These are phyloP conservation scores for Agarophyton chilense DNA, from an alignment of 23 red algal genomes.

Conservation along the genomic window DNA sequence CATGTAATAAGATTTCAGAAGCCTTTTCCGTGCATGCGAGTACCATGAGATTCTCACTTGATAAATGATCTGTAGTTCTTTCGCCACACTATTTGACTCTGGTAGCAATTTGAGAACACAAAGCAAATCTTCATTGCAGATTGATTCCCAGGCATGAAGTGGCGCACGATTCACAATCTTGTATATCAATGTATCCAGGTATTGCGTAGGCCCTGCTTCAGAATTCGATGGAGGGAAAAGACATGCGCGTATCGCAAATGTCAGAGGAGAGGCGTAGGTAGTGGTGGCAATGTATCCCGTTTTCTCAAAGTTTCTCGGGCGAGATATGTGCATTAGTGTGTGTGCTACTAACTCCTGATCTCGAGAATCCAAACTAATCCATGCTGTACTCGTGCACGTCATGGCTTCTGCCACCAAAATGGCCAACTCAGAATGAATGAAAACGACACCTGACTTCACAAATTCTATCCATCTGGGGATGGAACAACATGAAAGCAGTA, in stretches of 20 bases:
- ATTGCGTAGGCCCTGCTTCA: background rate
- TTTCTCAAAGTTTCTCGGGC: background rate
- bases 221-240: background rate
- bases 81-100: background rate
- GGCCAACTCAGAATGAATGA: background rate
- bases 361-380: background rate
- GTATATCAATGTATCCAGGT: background rate
- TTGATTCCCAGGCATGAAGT: slow-evolving; percentile 5
- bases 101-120: background rate
- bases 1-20: background rate
- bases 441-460: background rate
- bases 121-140: background rate
- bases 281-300: background rate
- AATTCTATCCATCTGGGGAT: background rate
- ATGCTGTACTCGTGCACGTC: background rate
- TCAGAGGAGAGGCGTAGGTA: background rate
- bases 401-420: background rate
- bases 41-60: background rate
- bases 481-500: background rate
- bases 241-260: background rate
- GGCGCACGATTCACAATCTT: background rate
- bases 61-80: background rate
- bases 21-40: background rate
- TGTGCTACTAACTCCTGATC: background rate
- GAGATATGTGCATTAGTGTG: background rate